phyloP scores from a whole-genome alignment of 1,284 basidiomycete genomes.

The Boletellus sp. region DNA sequence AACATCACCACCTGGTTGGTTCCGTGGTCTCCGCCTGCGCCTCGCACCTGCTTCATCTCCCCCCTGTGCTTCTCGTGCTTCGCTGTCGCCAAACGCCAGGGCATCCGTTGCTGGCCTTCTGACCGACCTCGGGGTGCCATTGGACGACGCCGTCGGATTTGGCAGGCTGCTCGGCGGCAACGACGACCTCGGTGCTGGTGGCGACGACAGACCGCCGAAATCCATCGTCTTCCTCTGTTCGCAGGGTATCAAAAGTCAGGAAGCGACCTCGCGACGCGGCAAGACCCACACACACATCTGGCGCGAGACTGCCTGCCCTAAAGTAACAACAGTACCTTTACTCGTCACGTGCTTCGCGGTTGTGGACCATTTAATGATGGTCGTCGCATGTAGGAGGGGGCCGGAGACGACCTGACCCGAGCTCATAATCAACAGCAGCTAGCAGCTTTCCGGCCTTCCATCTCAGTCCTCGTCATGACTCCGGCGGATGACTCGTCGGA shows the following conservation, averaged over 20 bases:
- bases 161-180: conserved; percentile 71
- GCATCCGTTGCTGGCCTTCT: conserved; percentile 55
- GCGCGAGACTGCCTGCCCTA: conserved; percentile 47
- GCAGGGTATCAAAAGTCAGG: conserved; percentile 10
- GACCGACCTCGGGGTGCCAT: conserved; percentile 37
- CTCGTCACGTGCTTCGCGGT: conserved; percentile 15
- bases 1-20: conserved; percentile 60
- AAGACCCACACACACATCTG: conserved; percentile 5
- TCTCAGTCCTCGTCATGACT: conserved; percentile 16
- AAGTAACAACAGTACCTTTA: conserved; percentile 18
- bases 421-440: neutral
- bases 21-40: conserved; percentile 46
- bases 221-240: conserved; percentile 34
- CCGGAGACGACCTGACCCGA: too few relatives aligned
- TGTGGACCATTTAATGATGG: neutral
- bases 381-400: neutral
- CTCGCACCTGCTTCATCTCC: conserved; percentile 36
- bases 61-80: conserved; percentile 45
- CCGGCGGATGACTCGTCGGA: conserved; percentile 40
- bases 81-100: conserved; percentile 57
- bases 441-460: neutral
- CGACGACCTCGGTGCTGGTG: conserved; percentile 41
- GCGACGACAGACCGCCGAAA: conserved; percentile 40
- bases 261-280: conserved; percentile 26
- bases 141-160: conserved; percentile 44